Base-by-base conservation (phyloP, 176 grass and related monocot genomes). In the Tuctoria greenei region DNA sequence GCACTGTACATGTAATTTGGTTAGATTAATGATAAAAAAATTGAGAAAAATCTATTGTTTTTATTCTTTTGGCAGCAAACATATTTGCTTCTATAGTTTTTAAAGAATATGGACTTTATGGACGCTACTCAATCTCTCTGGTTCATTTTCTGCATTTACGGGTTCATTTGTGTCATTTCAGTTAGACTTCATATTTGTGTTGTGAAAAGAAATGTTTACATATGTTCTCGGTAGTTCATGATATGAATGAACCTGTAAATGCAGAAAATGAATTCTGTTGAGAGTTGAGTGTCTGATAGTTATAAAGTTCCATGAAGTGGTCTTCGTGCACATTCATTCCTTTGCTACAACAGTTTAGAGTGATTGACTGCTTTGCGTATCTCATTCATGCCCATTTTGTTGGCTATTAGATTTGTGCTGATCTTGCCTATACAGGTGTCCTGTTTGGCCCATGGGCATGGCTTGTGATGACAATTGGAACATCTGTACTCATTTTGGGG, bases 361-460 rank as follows among this genome's bases (percentile, higher is more conserved):
- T 75, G 6, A 4, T 37, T 17, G 52, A 75, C 27, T 46, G 26
- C 27, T 83, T 38, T 3, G 27, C 47, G 75, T 38, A 15, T 76
- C 38, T 44, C 47, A 16, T 26, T 61, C 1, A 61, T 49, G n/a
- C 37, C 34, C 11, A 1, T 35, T 55, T 13, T 3, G 21, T 49
- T 67, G 10, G 1, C 47, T 23, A 38, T 37, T 26, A 36, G n/a
- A 51, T 31, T 82, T 8, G 18, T 82, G 10, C 71, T 66, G 61
- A 54, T 73, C 65, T 73, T 82, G 20, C 41, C 35, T 26, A 54
- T 45, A 8, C 46, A 98, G 95, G 89, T 86, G 78, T 50, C 82
- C 43, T 98, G 67, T 56, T 98, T 42, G 87, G 80, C 49, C 95
- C 95, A 71, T 92, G 82, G 66, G 67, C 88, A 57, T 98, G 91